Evolutionary conservation across 2,329 filamentous ascomycete genomes (phyloP), one percentile per base, ranked within the genome.

Genomic region (Rachicladosporium sp.): DNA sequence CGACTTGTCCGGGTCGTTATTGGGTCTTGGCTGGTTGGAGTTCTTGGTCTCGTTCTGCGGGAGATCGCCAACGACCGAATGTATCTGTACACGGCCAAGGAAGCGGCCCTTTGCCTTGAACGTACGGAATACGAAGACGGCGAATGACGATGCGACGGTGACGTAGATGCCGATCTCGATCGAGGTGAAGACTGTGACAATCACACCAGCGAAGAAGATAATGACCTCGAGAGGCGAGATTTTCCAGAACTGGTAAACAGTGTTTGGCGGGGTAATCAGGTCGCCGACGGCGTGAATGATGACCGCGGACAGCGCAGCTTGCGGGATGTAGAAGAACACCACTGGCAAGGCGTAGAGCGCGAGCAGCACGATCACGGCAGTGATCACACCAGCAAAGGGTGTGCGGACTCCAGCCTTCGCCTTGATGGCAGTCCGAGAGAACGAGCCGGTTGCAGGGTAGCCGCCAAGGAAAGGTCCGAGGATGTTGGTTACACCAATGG

Each of bases 251-350:
- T 91, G 82, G 60, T 94, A 94, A 9, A 96, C 73, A 0, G 82
- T 87, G 57, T 93, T 87, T 4, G 89, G 88, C 1, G 86, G 79
- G 0, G 88, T 93, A 58, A 96, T 83, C 40, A 98, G 66, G 57
- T 96, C 89, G 43, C 84, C 82, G 2, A 96, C 89, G 3, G 91
- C 89, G 58, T 96, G 89, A 46, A 96, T 94, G 49, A 96, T 95
- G 55, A 96, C 85, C 15, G 78, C 91, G 1, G 88, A 72, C 2
- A 96, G 73, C 3, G 78, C 73, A 4, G 87, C 76, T 45, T 72
- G 82, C 0, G 89, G 86, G 43, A 96, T 95, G 61, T 91, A 96
- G 66, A 79, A 95, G 71, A 96, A 96, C 23, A 95, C 78, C 0
- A 80, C 76, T 0, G 89, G 80, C 36, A 96, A 66, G 7, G 84